Base-by-base conservation (phyloP, 2,329 filamentous ascomycete species). In the Botrytis fabae region DNA sequence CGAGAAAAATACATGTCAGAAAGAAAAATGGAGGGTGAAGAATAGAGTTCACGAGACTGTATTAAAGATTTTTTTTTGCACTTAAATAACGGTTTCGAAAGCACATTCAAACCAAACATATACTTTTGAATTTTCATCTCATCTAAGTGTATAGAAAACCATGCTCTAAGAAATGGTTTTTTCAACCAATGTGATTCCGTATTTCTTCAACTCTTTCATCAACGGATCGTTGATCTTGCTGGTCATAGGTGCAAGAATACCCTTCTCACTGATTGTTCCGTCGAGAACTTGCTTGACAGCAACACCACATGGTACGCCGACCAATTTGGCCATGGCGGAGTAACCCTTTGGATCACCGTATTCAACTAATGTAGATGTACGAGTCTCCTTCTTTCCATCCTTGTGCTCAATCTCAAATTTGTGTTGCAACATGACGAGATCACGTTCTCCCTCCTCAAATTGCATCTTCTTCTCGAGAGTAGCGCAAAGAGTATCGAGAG, bases 401-500 rank as follows among this genome's bases (percentile, higher is more conserved):
- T 91, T 90, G 83, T 92, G 86, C 86, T 96, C 92, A 77, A 97
- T 93, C 81, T 91, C 90, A 82, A 97, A 97, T 85, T 90, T 91
- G 85, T 93, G 92, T 85, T 94, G 92, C 46, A 94, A 62, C 84
- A 92, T 89, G 76, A 96, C 92, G 77, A 97, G 85, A 83, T 97
- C 94, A 74, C 94, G 91, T 89, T 97, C 94, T 75, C 88, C 91
- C 78, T 92, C 86, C 80, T 89, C 92, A 83, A 91, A 97, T 83
- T 93, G 89, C 93, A 97, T 97, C 90, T 97, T 97, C 86, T 93
- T 85, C 86, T 97, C 94, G 44, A 97, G 88, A 4, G 90, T 92
- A 46, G 93, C 93, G 85, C 94, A 97, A 57, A 97, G 89, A n/a
- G 93, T 95, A 83, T 97, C 95, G 38, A 97, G 88, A 6, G 94